Percentiles rank a stretch among this genome's conserved stretches.
phyloP scores from a whole-genome alignment of 495 filamentous ascomycete species.

The Neurospora sp. region DNA sequence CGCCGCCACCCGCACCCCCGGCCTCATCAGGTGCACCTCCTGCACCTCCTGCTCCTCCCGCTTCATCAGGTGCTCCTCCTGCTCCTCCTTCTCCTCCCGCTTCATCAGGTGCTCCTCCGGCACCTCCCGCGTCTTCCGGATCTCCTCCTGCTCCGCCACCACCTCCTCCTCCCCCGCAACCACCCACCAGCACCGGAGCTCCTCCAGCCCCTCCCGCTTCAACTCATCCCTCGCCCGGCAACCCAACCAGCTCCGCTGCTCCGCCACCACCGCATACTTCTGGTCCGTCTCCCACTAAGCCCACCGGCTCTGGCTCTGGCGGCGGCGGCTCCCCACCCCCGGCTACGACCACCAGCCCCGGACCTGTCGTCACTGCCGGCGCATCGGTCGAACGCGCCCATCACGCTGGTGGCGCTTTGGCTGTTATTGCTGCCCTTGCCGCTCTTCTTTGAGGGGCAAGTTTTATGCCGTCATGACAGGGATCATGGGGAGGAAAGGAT shows the following conservation, averaged over 20 bases:
- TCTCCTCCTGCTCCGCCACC: neutral
- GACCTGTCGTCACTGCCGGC: conserved; percentile 19
- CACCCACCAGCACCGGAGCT: neutral
- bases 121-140: neutral
- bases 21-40: neutral
- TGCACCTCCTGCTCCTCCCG: conserved; percentile 6
- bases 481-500: neutral
- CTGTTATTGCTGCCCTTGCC: conserved; percentile 21
- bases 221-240: conserved; percentile 8
- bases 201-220: conserved; percentile 3
- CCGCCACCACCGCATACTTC: conserved; percentile 4
- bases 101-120: too few species aligned
- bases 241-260: conserved; percentile 6
- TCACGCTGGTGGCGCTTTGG: conserved; percentile 23
- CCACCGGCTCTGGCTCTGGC: neutral
- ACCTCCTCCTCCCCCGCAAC: neutral
- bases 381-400: conserved; percentile 11
- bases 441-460: conserved; percentile 15
- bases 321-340: conserved; percentile 4
- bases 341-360: conserved; percentile 6
- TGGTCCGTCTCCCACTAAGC: conserved; percentile 6
- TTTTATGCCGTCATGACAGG: neutral
- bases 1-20: neutral
- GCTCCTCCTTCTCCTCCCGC: neutral
- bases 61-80: neutral